A percentile compares a stretch with the other conserved stretches of the same genome.
Conservation (phyloP, 192 early-diverging fungal genomes). For the Podochytrium sp. region DNA sequence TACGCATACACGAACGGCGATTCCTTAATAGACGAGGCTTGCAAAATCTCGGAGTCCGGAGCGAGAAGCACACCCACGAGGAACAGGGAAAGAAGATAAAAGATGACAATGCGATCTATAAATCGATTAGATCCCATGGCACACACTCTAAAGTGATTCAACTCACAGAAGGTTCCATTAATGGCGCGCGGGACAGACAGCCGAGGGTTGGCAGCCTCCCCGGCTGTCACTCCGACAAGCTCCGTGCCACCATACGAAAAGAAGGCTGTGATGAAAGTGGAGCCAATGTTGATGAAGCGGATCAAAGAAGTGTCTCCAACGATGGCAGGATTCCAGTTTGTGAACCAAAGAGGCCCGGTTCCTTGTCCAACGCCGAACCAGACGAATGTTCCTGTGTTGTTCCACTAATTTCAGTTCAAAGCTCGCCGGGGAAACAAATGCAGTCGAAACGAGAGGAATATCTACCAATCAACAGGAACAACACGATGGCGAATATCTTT, state of each 20-base stretch:
- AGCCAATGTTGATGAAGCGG: constrained; percentile 63
- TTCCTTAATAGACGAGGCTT: constrained; percentile 43
- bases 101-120: constrained; percentile 79
- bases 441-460: background rate
- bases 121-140: too few species aligned
- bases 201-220: constrained; percentile 84
- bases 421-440: background rate
- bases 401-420: background rate
- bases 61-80: constrained; percentile 76
- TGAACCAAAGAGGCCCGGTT: constrained; percentile 33
- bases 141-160: too few species aligned
- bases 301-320: background rate
- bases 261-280: constrained; percentile 74
- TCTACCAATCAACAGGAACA: constrained; percentile 78
- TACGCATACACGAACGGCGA: constrained; percentile 76
- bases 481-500: constrained; percentile 79
- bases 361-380: constrained; percentile 5
- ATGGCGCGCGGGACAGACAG: constrained; percentile 45
- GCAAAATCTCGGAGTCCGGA: constrained; percentile 62
- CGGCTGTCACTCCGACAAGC: constrained; percentile 87
- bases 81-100: constrained; percentile 70
- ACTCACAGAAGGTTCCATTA: too few species aligned
- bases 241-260: constrained; percentile 54
- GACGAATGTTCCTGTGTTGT: background rate
- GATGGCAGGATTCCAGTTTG: constrained; percentile 41